phyloP scores from a whole-genome alignment of 345 rosid species.

The Gossypium bickii region DNA sequence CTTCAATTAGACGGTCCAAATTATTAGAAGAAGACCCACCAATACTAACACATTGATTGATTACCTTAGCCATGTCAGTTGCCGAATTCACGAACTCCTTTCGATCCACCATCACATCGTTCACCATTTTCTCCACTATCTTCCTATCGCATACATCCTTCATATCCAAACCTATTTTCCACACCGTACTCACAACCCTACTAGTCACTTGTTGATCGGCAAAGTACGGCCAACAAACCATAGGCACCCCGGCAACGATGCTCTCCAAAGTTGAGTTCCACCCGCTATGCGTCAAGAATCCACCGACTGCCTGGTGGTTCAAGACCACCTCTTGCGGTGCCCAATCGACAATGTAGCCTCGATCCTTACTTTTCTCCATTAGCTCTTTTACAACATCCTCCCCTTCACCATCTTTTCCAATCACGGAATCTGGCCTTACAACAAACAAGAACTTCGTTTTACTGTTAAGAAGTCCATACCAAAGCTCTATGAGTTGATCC shows the following conservation, averaged over 20 bases:
- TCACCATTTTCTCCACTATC: slow-evolving; percentile 16
- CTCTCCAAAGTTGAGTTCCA: slow-evolving; percentile 85
- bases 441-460: slow-evolving; percentile 50
- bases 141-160: slow-evolving; percentile 2
- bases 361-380: slow-evolving; percentile 24
- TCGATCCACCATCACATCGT: slow-evolving; percentile 51
- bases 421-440: slow-evolving; percentile 29
- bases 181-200: slow-evolving; percentile 45
- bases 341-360: slow-evolving; percentile 42
- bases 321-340: slow-evolving; percentile 41
- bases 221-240: slow-evolving; percentile 66
- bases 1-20: slow-evolving; percentile 36
- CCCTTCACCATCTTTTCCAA: slow-evolving; percentile 7
- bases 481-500: slow-evolving; percentile 40
- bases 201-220: slow-evolving; percentile 63
- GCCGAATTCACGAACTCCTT: slow-evolving; percentile 30
- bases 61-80: slow-evolving; percentile 25
- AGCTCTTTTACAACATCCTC: slow-evolving; percentile 25
- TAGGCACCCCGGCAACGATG: slow-evolving; percentile 51
- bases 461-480: slow-evolving; percentile 39
- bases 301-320: slow-evolving; percentile 50
- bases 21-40: slow-evolving; percentile 39
- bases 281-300: slow-evolving; percentile 63
- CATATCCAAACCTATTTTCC: slow-evolving; percentile 66
- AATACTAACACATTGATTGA: slow-evolving; percentile 17